Conservation (phyloP, 306 rosid genomes). For the Trifolium dubium region DNA sequence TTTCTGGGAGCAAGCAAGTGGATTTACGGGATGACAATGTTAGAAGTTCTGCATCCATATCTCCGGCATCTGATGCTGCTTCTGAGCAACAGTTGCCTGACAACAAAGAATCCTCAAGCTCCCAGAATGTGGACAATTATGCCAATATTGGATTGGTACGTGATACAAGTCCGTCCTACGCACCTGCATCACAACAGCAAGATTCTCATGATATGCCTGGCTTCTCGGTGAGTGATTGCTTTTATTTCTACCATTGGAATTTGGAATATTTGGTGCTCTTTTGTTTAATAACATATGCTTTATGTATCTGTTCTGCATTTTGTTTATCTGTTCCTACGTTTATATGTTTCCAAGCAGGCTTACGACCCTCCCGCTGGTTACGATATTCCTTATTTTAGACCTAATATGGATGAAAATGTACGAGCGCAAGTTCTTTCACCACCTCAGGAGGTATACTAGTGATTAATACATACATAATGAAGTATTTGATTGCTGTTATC, state of each 20-base stretch:
- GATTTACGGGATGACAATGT: slow-evolving; percentile 62
- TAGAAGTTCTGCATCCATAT: slow-evolving; percentile 61
- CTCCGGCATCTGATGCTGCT: slow-evolving; percentile 63
- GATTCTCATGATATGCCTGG: slow-evolving; percentile 82
- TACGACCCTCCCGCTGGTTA: slow-evolving; percentile 85
- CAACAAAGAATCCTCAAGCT: slow-evolving; percentile 64
- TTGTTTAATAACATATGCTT: not conserved
- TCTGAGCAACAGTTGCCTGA: slow-evolving; percentile 73
- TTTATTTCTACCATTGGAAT: not conserved
- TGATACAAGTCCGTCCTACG: slow-evolving; percentile 68
- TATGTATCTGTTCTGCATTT: slow-evolving; percentile 9
- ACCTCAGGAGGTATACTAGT: slow-evolving; percentile 74
- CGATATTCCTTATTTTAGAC: slow-evolving; percentile 86
- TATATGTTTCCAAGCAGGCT: slow-evolving; percentile 63
- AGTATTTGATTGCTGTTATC: slow-evolving; percentile 25
- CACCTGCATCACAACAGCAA: slow-evolving; percentile 68
- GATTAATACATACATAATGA: not conserved
- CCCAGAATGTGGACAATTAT: slow-evolving; percentile 69
- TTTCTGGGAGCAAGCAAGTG: slow-evolving; percentile 60
- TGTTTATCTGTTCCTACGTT: slow-evolving; percentile 41
- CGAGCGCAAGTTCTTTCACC: slow-evolving; percentile 68
- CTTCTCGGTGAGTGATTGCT: slow-evolving; percentile 72
- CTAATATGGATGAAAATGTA: slow-evolving; percentile 71
- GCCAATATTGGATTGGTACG: slow-evolving; percentile 72
- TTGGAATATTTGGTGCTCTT: not conserved